Conservation (phyloP, 2,329 filamentous ascomycete genomes). For the Fusarium chlamydosporum region DNA sequence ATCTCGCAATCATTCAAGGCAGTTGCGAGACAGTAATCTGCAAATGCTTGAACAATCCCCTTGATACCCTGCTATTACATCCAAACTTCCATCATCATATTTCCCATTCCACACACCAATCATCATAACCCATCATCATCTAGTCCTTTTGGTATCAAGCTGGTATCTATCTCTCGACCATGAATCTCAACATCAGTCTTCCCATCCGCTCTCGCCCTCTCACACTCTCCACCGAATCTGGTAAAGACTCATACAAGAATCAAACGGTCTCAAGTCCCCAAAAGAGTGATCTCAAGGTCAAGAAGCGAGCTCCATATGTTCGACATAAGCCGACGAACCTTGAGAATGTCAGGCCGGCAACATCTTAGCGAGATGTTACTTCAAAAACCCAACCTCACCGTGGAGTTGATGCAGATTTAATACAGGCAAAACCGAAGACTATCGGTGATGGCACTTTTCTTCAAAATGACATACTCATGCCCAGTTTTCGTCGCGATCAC, state of each 20-base stretch:
- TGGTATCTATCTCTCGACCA: slow-evolving; percentile 24
- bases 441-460: slow-evolving; percentile 28
- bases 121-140: slow-evolving; percentile 12
- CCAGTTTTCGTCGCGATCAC: slow-evolving; percentile 8
- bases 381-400: slow-evolving; percentile 1
- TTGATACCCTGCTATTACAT: not conserved
- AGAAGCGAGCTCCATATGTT: slow-evolving; percentile 16
- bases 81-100: not conserved
- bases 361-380: slow-evolving; percentile 16
- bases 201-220: slow-evolving; percentile 33
- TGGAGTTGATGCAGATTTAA: slow-evolving; percentile 30
- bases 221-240: not conserved
- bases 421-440: slow-evolving; percentile 29
- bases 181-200: slow-evolving; percentile 39
- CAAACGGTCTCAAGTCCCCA: slow-evolving; percentile 18
- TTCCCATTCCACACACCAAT: not conserved
- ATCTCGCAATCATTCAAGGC: not conserved
- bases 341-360: slow-evolving; percentile 29
- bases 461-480: slow-evolving; percentile 15
- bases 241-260: not conserved
- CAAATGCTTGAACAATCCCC: not conserved
- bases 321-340: slow-evolving; percentile 10
- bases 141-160: not conserved
- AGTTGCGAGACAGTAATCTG: not conserved
- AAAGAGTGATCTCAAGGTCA: slow-evolving; percentile 1